Percentiles rank a stretch among this genome's conserved stretches.
phyloP scores from a whole-genome alignment of 169 alveolate species.

The Plasmodium vinckei region DNA sequence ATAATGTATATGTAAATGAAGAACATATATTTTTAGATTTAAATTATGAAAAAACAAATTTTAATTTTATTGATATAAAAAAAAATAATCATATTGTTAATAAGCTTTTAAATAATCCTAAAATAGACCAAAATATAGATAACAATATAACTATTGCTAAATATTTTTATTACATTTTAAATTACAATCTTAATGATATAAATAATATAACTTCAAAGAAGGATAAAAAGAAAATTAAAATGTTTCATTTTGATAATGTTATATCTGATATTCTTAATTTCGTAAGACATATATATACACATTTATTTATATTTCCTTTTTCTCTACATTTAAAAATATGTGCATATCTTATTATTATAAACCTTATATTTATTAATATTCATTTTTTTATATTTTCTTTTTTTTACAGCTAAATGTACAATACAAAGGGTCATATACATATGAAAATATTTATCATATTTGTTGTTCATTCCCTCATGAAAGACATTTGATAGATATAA shows the following conservation, averaged over 20 bases:
- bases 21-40: slow-evolving; percentile 48
- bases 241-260: slow-evolving; percentile 69
- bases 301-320: background rate
- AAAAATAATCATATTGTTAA: background rate
- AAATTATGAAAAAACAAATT: slow-evolving; percentile 33
- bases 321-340: background rate
- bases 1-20: slow-evolving; percentile 51
- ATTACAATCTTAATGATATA: slow-evolving; percentile 24
- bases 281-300: slow-evolving; percentile 7
- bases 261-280: slow-evolving; percentile 53
- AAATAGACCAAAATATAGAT: slow-evolving; percentile 43
- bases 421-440: slow-evolving; percentile 59
- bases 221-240: slow-evolving; percentile 54
- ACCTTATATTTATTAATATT: background rate
- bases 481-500: slow-evolving; percentile 56
- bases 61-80: slow-evolving; percentile 9
- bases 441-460: slow-evolving; percentile 65
- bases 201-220: slow-evolving; percentile 17
- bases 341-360: background rate
- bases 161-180: slow-evolving; percentile 42
- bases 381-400: background rate
- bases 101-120: background rate
- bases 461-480: slow-evolving; percentile 70
- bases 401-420: slow-evolving; percentile 46
- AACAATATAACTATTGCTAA: slow-evolving; percentile 51